Percentiles rank a stretch among this genome's conserved stretches.
Conservation (phyloP, 305 asterid species). For the Petunia hybrid region DNA sequence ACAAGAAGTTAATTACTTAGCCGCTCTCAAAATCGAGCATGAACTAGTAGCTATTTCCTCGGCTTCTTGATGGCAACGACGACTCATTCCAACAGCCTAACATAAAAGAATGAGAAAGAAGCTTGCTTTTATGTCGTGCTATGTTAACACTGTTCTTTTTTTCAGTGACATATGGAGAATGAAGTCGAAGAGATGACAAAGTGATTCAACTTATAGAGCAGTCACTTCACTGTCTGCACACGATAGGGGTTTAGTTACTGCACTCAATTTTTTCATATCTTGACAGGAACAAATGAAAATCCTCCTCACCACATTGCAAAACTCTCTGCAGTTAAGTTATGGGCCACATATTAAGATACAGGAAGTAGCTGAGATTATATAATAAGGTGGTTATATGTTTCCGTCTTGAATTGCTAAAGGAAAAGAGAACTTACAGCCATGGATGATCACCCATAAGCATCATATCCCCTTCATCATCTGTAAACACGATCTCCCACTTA, state of each 20-base stretch:
- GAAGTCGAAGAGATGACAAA: neutral
- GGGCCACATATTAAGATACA: neutral
- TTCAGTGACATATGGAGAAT: neutral
- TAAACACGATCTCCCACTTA: constrained; percentile 87
- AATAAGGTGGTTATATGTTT: neutral
- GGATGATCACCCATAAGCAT: constrained; percentile 98
- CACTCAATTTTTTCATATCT: constrained; percentile 79
- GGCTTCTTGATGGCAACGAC: neutral
- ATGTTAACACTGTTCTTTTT: constrained; percentile 15
- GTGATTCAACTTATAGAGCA: constrained; percentile 5
- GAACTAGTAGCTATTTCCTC: constrained; percentile 24
- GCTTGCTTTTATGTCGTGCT: neutral
- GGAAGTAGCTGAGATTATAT: neutral
- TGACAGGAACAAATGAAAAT: constrained; percentile 80
- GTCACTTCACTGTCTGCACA: constrained; percentile 38
- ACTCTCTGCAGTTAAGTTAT: constrained; percentile 64
- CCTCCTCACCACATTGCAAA: constrained; percentile 80
- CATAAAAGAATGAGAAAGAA: constrained; percentile 2
- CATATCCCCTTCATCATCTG: constrained; percentile 95
- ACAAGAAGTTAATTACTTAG: constrained; percentile 31
- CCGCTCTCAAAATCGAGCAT: constrained; percentile 36
- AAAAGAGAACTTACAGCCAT: constrained; percentile 76
- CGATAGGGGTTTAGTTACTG: constrained; percentile 55
- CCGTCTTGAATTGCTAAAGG: neutral
- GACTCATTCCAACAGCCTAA: neutral